Evolutionary conservation across 306 rosid species (phyloP), one percentile per base, ranked within the genome.

Genomic region (Clitoria ternatea): DNA sequence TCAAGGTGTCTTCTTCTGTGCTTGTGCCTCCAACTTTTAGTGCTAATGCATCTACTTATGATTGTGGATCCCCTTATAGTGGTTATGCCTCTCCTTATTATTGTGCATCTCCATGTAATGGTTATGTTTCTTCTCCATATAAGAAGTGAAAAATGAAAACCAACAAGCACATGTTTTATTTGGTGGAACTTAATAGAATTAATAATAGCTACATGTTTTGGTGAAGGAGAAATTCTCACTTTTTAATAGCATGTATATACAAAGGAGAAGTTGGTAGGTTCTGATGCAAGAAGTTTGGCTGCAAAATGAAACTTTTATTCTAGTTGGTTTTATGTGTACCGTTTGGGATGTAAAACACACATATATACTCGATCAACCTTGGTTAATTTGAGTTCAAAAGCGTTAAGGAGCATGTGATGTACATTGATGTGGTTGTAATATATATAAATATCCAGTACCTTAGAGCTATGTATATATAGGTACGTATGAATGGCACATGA

Each of bases 1-100:
- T 90, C 47, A 92, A 87, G 83, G 98, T 92, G 26, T 86, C 93
- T 77, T 92, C 98, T 69, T 88, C 98, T 27, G 90, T 92, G n/a
- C 77, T 88, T 56, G 98, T 92, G 22, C 98, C 98, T 29, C 86
- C 98, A 45, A 88, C 93, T 71, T 90, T 92, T 62, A 80, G 78
- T 10, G 24, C n/a, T n/a, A n/a, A n/a, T n/a, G 19, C 1, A n/a
- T 70, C 79, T 52, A 43, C 80, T 30, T 52, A 62, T 72, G 52
- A 57, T 23, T 75, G 64, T 72, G 74, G 70, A 0, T 79, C 87
- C 7, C 81, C 87, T 17, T 79, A 61, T 61, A 52, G 73, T 39
- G 79, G 74, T 13, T 66, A 52, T 79, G 84, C 57, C 14, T 87
- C 81, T 48, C 83, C 86, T 2, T 78, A 80, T n/a, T n/a, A n/a